phyloP scores from a whole-genome alignment of 768 basidiomycete genomes.

The Lepiota subincarnata region DNA sequence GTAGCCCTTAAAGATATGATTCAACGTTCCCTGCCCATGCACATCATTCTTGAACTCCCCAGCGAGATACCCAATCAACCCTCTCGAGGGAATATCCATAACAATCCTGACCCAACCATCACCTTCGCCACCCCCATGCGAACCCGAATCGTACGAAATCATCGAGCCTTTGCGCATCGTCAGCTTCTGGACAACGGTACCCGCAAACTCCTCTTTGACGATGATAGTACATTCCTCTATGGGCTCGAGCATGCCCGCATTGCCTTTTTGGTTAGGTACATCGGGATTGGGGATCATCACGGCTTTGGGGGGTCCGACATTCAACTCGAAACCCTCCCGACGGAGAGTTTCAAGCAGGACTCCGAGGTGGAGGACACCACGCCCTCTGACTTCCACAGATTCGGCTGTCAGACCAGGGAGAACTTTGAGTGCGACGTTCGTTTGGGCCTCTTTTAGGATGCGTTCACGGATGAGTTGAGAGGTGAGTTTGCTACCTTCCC shows the following conservation, averaged over 20 bases:
- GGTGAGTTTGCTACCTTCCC: constrained; percentile 45
- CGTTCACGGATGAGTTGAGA: constrained; percentile 46
- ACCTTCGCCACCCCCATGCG: constrained; percentile 25
- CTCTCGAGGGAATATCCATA: constrained; percentile 45
- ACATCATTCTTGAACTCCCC: constrained; percentile 51
- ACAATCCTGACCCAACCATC: constrained; percentile 45
- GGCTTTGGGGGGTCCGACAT: constrained; percentile 46
- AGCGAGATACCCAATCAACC: constrained; percentile 49
- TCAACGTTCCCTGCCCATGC: constrained; percentile 49
- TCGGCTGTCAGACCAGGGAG: constrained; percentile 47
- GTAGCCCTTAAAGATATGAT: constrained; percentile 50
- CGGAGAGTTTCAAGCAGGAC: constrained; percentile 47
- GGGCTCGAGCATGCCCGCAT: constrained; percentile 38
- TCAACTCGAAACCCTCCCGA: constrained; percentile 45
- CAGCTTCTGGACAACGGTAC: constrained; percentile 44
- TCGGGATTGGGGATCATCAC: constrained; percentile 43
- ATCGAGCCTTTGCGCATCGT: constrained; percentile 49
- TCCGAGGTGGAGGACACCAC: constrained; percentile 48
- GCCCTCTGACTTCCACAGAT: constrained; percentile 44
- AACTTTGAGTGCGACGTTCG: constrained; percentile 47
- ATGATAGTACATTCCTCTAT: constrained; percentile 43
- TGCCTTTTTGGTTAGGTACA: constrained; percentile 17
- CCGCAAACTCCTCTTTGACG: constrained; percentile 44
- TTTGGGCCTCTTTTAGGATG: constrained; percentile 45
- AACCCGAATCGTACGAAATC: constrained; percentile 37